These are phyloP conservation scores for Russula vinacea DNA, from an alignment of 768 basidiomycete species.

Conservation along the genomic window DNA sequence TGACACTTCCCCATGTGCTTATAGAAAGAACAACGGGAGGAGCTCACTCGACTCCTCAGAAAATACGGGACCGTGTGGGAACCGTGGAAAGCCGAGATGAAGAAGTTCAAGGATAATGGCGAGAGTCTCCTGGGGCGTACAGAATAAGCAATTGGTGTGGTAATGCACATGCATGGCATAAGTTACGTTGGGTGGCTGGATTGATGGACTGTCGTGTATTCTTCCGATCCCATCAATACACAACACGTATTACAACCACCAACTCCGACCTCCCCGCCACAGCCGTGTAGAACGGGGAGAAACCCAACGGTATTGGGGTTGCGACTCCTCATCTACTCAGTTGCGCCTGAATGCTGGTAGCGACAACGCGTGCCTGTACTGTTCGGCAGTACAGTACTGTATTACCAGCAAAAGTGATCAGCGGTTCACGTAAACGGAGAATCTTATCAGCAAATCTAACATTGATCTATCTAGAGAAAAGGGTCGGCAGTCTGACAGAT, in stretches of 20 bases:
- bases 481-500: not conserved
- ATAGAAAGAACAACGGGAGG: slow-evolving; percentile 81
- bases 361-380: too few relatives aligned
- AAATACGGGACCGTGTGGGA: slow-evolving; percentile 89
- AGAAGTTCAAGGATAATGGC: slow-evolving; percentile 71
- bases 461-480: too few relatives aligned
- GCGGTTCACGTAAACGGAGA: not conserved
- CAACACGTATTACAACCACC: not conserved
- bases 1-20: slow-evolving; percentile 20
- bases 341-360: not conserved
- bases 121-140: slow-evolving; percentile 35
- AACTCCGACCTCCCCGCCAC: not conserved
- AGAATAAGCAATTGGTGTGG: not conserved
- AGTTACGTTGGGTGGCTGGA: not conserved
- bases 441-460: too few relatives aligned
- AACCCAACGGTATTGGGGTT: not conserved
- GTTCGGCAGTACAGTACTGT: not conserved
- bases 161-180: not conserved
- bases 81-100: slow-evolving; percentile 78
- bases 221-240: not conserved
- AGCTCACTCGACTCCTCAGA: slow-evolving; percentile 64
- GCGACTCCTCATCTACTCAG: not conserved
- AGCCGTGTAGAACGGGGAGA: not conserved
- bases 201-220: slow-evolving; percentile 2
- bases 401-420: not conserved